Evolutionary conservation across 148 eudicot genomes (phyloP).

Genomic region (Cornus kousa): DNA sequence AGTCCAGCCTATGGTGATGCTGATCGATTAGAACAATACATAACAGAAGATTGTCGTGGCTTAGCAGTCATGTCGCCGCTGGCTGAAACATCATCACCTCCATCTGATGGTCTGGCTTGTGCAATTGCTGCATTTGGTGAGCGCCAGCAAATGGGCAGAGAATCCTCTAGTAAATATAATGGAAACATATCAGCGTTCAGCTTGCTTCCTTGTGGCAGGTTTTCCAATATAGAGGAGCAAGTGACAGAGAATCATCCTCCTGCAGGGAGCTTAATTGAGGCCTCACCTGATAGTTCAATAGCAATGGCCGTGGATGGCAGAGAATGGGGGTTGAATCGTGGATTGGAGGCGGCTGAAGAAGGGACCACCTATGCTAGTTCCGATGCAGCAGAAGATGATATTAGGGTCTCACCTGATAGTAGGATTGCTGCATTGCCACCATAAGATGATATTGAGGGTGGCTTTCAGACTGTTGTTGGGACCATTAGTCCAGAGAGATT

Average conservation of each 20-base stretch:
- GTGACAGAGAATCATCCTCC: slow-evolving; percentile 22
- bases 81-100: slow-evolving; percentile 66
- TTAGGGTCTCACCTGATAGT: not conserved
- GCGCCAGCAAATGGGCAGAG: slow-evolving; percentile 63
- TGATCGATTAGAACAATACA: slow-evolving; percentile 37
- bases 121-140: slow-evolving; percentile 91
- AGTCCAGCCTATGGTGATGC: slow-evolving; percentile 30
- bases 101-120: slow-evolving; percentile 94
- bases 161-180: slow-evolving; percentile 34
- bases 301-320: slow-evolving; percentile 19
- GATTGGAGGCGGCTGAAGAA: slow-evolving; percentile 44
- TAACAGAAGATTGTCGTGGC: slow-evolving; percentile 32
- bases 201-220: slow-evolving; percentile 52
- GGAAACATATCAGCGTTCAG: slow-evolving; percentile 33
- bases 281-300: slow-evolving; percentile 22
- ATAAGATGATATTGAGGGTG: slow-evolving; percentile 33
- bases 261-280: slow-evolving; percentile 24
- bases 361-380: slow-evolving; percentile 52
- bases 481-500: slow-evolving; percentile 68
- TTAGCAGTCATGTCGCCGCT: slow-evolving; percentile 33
- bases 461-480: slow-evolving; percentile 29
- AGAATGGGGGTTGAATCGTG: slow-evolving; percentile 50
- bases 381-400: slow-evolving; percentile 34
- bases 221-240: slow-evolving; percentile 29
- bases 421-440: slow-evolving; percentile 16